phyloP scores from a whole-genome alignment of 768 basidiomycete genomes.

The Trametes punicea region DNA sequence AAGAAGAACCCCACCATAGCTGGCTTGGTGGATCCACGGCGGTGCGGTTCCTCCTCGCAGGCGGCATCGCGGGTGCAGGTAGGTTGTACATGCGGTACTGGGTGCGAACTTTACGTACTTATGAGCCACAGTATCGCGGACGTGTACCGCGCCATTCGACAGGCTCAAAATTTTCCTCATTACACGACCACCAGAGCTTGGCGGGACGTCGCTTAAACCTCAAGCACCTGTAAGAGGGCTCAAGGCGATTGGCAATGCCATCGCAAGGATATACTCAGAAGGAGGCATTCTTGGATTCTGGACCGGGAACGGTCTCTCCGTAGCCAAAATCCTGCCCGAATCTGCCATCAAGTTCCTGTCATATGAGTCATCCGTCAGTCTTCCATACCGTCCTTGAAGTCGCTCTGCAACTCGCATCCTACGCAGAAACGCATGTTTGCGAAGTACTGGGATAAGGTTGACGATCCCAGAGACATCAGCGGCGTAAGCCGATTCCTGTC shows the following conservation, averaged over 20 bases:
- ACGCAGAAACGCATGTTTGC: constrained; percentile 91
- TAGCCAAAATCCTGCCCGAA: constrained; percentile 95
- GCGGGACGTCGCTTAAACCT: constrained; percentile 45
- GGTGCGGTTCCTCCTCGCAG: constrained; percentile 87
- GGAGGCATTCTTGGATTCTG: constrained; percentile 91
- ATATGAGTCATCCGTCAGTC: constrained; percentile 86
- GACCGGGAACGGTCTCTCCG: constrained; percentile 95
- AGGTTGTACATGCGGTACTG: constrained; percentile 27
- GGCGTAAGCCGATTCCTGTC: constrained; percentile 91
- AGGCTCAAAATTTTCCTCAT: constrained; percentile 95
- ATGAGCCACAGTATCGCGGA: constrained; percentile 72
- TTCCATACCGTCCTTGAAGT: constrained; percentile 5
- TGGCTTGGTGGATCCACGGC: constrained; percentile 70
- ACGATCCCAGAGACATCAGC: constrained; percentile 85
- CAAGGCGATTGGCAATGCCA: constrained; percentile 66
- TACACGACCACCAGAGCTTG: constrained; percentile 76
- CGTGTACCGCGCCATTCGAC: constrained; percentile 97
- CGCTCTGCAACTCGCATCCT: not conserved
- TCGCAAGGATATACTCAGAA: constrained; percentile 81
- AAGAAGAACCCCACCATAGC: constrained; percentile 57
- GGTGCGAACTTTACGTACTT: not conserved
- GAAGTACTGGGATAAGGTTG: constrained; percentile 84
- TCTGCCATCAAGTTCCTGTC: constrained; percentile 98
- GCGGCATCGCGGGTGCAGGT: constrained; percentile 94
- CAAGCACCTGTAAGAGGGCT: constrained; percentile 49